Conservation (phyloP, 2,329 filamentous ascomycete species). For the Blumeria hordei region DNA sequence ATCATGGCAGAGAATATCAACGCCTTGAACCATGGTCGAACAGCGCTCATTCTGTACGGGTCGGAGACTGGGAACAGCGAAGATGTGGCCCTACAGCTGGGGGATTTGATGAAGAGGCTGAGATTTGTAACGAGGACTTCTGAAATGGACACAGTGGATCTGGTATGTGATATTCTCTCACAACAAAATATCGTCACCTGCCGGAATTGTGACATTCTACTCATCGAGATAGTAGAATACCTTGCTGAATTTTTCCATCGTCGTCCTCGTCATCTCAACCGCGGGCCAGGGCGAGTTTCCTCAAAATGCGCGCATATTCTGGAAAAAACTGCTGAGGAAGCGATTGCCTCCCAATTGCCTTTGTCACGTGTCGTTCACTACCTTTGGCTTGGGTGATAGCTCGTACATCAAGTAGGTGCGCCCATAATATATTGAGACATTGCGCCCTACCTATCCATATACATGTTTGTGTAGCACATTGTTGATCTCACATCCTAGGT, state of each 20-base stretch:
- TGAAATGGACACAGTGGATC: conserved; percentile 51
- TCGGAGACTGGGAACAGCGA: conserved; percentile 90
- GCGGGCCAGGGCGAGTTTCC: conserved; percentile 90
- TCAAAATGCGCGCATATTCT: conserved; percentile 57
- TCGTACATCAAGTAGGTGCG: conserved; percentile 58
- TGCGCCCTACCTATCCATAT: background rate
- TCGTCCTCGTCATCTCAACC: conserved; percentile 69
- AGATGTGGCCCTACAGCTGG: conserved; percentile 72
- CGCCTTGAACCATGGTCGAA: conserved; percentile 16
- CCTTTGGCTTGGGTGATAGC: conserved; percentile 82
- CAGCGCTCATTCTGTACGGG: conserved; percentile 60
- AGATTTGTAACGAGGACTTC: conserved; percentile 53
- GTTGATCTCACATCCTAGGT: conserved; percentile 23
- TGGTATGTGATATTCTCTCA: conserved; percentile 29
- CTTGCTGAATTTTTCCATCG: conserved; percentile 27
- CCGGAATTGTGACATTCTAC: background rate
- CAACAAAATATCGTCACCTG: background rate
- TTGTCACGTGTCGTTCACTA: conserved; percentile 44
- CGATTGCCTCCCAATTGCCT: conserved; percentile 51
- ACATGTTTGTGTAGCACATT: background rate
- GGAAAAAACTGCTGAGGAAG: conserved; percentile 62
- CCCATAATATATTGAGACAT: background rate
- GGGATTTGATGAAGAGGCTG: conserved; percentile 46
- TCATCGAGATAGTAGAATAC: conserved; percentile 19
- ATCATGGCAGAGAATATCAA: conserved; percentile 6